These are phyloP conservation scores for Stephanodiscus minutulus DNA, from an alignment of 108 stramenopile species.

Conservation along the genomic window DNA sequence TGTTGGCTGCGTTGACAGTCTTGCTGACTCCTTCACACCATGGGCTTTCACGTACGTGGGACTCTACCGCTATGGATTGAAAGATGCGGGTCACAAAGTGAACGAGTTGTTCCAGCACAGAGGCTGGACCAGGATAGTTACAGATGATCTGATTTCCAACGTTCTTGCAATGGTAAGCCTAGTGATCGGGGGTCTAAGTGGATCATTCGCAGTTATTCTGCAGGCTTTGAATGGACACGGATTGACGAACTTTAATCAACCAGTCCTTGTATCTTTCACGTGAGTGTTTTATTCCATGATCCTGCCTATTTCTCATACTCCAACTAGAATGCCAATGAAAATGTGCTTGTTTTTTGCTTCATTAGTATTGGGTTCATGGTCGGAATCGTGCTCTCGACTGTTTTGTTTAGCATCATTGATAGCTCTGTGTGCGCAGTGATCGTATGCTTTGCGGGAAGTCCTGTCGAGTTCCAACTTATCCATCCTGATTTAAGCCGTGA, in stretches of 20 bases:
- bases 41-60: slow-evolving; percentile 91
- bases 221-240: slow-evolving; percentile 56
- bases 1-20: slow-evolving; percentile 64
- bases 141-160: slow-evolving; percentile 83
- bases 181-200: slow-evolving; percentile 77
- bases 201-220: slow-evolving; percentile 66
- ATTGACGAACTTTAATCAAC: slow-evolving; percentile 53
- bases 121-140: slow-evolving; percentile 87
- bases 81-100: slow-evolving; percentile 71
- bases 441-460: slow-evolving; percentile 89
- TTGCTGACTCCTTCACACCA: slow-evolving; percentile 70
- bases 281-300: slow-evolving; percentile 34
- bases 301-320: slow-evolving; percentile 1
- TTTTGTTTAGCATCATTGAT: slow-evolving; percentile 76
- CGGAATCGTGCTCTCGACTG: slow-evolving; percentile 73
- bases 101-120: slow-evolving; percentile 79
- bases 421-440: slow-evolving; percentile 87
- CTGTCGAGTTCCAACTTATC: slow-evolving; percentile 80
- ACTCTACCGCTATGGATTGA: slow-evolving; percentile 83
- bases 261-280: slow-evolving; percentile 61
- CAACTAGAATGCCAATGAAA: background rate
- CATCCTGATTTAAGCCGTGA: slow-evolving; percentile 83
- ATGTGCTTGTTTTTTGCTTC: background rate
- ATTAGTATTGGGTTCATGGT: slow-evolving; percentile 67
- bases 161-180: slow-evolving; percentile 75